Evolutionary conservation across 2,329 filamentous ascomycete species (phyloP).

Genomic region (Hypomyces perniciosus): DNA sequence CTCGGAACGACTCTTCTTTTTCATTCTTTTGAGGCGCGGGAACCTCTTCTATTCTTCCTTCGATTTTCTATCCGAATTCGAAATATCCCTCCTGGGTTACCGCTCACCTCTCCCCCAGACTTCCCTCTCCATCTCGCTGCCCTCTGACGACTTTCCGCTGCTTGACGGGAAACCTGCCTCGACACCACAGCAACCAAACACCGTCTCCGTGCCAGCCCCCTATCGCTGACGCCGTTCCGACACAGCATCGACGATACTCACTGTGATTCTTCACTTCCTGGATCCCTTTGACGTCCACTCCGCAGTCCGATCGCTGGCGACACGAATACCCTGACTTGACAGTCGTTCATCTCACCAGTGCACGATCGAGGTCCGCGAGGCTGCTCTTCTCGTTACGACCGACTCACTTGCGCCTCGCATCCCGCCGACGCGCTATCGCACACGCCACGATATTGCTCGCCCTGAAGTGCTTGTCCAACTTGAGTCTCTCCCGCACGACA

Average conservation of each 20-base stretch:
- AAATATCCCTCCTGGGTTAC: neutral
- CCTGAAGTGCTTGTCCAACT: constrained; percentile 6
- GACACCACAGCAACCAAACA: constrained; percentile 19
- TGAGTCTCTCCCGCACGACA: neutral
- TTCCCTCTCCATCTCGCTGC: constrained; percentile 5
- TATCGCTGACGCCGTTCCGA: neutral
- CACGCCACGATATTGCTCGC: neutral
- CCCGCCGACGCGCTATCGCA: neutral
- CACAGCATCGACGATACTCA: constrained; percentile 7
- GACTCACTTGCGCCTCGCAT: neutral
- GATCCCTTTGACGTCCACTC: constrained; percentile 8
- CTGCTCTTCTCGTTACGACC: neutral
- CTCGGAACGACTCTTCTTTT: neutral
- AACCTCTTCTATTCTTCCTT: constrained; percentile 3
- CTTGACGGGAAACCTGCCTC: neutral
- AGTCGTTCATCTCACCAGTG: neutral
- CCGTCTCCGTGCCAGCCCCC: neutral
- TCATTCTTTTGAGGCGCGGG: neutral
- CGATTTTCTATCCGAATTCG: constrained; percentile 5
- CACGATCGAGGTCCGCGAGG: neutral
- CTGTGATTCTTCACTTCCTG: neutral
- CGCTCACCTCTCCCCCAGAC: constrained; percentile 1
- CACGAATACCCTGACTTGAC: constrained; percentile 7
- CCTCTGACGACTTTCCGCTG: constrained; percentile 7
- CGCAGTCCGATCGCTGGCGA: constrained; percentile 6